These are phyloP conservation scores for Geum urbanum DNA, from an alignment of 306 rosid species.

Conservation along the genomic window DNA sequence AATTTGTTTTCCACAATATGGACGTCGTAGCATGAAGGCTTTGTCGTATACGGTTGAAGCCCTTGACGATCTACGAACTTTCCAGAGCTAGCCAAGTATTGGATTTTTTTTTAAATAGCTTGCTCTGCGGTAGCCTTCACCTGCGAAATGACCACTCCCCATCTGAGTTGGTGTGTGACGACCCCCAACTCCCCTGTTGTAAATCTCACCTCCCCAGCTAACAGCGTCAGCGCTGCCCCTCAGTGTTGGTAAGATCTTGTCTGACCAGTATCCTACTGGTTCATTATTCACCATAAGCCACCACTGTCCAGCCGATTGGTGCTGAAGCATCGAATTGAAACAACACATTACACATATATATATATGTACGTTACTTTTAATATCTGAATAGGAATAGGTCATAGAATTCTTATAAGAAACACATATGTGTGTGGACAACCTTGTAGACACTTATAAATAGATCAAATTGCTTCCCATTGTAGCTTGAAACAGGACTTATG, in stretches of 20 bases:
- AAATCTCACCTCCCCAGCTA: constrained; percentile 26
- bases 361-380: not conserved
- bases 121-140: constrained; percentile 23
- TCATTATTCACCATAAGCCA: constrained; percentile 15
- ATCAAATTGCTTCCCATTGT: constrained; percentile 9
- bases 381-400: not conserved
- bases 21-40: constrained; percentile 25
- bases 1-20: not conserved
- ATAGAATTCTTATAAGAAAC: not conserved
- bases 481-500: constrained; percentile 13
- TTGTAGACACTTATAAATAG: constrained; percentile 4
- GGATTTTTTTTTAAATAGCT: constrained; percentile 17
- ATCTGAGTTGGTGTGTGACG: constrained; percentile 29
- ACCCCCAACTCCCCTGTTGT: not conserved
- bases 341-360: too few species aligned
- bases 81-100: not conserved
- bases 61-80: not conserved
- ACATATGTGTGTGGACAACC: constrained; percentile 11
- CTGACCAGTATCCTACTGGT: constrained; percentile 33
- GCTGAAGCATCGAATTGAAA: not conserved
- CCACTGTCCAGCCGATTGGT: constrained; percentile 23
- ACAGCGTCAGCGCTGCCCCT: not conserved
- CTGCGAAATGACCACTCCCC: constrained; percentile 32
- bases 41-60: not conserved
- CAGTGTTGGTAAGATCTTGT: constrained; percentile 3